Evolutionary conservation across 306 rosid genomes (phyloP).

Genomic region (Pyrus betulifolia): DNA sequence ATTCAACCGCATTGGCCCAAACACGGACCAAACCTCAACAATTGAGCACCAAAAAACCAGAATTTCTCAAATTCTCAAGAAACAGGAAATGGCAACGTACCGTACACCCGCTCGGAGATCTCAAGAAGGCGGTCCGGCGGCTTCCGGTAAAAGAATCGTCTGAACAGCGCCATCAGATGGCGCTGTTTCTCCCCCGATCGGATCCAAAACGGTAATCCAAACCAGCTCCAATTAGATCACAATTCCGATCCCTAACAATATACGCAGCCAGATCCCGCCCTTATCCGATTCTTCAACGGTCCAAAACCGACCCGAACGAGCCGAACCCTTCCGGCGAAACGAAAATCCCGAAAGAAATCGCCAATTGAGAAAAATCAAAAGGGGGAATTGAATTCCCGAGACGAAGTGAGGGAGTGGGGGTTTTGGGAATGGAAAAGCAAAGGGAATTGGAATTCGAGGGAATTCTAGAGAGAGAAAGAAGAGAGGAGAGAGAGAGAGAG

Average conservation of each 20-base stretch:
- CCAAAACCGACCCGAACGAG: constrained; percentile 4
- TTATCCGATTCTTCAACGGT: constrained; percentile 25
- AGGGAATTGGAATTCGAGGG: background rate
- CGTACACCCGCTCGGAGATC: constrained; percentile 95
- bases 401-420: background rate
- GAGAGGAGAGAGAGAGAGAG: background rate
- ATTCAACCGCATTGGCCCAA: constrained; percentile 27
- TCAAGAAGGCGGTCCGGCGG: constrained; percentile 99
- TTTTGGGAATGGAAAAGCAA: background rate
- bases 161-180: constrained; percentile 99
- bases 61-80: background rate
- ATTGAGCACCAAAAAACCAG: constrained; percentile 12
- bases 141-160: constrained; percentile 86
- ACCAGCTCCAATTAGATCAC: constrained; percentile 34
- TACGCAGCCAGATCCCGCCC: constrained; percentile 39
- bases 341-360: background rate
- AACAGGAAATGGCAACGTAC: constrained; percentile 23
- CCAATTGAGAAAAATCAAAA: background rate
- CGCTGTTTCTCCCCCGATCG: constrained; percentile 86
- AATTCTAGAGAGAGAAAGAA: background rate
- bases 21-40: constrained; percentile 10
- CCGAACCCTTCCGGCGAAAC: background rate
- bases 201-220: constrained; percentile 70
- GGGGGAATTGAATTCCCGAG: background rate
- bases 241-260: constrained; percentile 3